Evolutionary conservation across 2,329 filamentous ascomycete species (phyloP).

Genomic region (Xylaria sp.): DNA sequence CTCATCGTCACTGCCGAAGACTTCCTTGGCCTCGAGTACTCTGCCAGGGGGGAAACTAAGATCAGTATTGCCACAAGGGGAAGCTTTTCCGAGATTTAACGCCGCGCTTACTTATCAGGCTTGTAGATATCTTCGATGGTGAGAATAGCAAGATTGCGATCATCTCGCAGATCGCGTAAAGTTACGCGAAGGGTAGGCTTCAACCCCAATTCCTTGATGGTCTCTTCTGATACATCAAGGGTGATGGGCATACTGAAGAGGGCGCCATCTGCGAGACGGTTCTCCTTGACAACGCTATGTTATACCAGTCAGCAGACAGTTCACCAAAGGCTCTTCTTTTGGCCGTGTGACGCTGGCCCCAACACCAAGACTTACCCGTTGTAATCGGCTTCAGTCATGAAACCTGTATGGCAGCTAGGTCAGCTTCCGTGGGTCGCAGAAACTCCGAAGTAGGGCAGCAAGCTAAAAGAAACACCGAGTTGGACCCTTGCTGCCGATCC

Average conservation of each 20-base stretch:
- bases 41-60: conserved; percentile 56
- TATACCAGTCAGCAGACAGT: conserved; percentile 21
- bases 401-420: conserved; percentile 68
- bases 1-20: conserved; percentile 91
- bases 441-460: conserved; percentile 3
- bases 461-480: not conserved
- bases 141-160: conserved; percentile 94
- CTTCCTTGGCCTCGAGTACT: conserved; percentile 88
- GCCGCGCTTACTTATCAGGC: conserved; percentile 83
- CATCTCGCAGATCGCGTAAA: conserved; percentile 94
- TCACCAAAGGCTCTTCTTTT: not conserved
- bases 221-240: conserved; percentile 81
- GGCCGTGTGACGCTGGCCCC: not conserved
- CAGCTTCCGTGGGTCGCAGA: conserved; percentile 40
- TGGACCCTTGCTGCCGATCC: conserved; percentile 25
- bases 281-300: conserved; percentile 83
- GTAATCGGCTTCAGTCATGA: conserved; percentile 98
- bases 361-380: conserved; percentile 71
- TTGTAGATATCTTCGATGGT: conserved; percentile 95
- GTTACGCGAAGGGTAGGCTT: conserved; percentile 85
- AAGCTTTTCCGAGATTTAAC: conserved; percentile 48
- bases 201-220: conserved; percentile 78
- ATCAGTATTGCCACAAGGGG: conserved; percentile 63
- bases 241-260: conserved; percentile 98
- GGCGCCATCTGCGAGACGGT: conserved; percentile 86